Evolutionary conservation across 805 yeast species (phyloP).

Genomic region (Lipomyces mesembrius): DNA sequence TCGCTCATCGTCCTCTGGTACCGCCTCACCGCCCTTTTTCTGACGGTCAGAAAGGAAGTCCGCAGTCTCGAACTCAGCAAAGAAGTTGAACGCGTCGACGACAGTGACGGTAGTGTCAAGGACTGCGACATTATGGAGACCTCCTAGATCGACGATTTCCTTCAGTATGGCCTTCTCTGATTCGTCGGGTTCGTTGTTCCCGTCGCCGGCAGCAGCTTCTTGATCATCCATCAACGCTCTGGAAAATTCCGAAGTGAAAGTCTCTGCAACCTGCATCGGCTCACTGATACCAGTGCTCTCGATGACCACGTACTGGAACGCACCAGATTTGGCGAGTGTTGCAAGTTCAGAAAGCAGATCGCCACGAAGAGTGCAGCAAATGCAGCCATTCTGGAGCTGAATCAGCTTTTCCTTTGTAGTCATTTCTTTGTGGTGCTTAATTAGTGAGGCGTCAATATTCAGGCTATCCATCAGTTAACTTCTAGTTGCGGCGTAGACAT

Average conservation of each 20-base stretch:
- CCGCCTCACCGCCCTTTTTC: neutral
- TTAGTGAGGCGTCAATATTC: conserved; percentile 53
- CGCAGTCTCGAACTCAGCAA: conserved; percentile 52
- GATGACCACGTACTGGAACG: conserved; percentile 52
- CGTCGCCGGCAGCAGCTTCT: conserved; percentile 33
- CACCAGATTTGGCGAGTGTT: conserved; percentile 46
- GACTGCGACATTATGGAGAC: conserved; percentile 49
- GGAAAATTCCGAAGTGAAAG: conserved; percentile 53
- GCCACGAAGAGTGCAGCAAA: conserved; percentile 55
- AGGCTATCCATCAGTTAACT: conserved; percentile 30
- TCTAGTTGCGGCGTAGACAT: neutral
- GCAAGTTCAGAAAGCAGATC: conserved; percentile 54
- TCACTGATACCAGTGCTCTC: conserved; percentile 56
- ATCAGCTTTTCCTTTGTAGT: conserved; percentile 52
- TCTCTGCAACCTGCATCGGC: conserved; percentile 58
- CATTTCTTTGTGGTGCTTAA: conserved; percentile 50
- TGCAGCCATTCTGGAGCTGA: conserved; percentile 56
- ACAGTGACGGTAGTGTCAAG: conserved; percentile 56
- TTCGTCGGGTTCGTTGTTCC: conserved; percentile 19
- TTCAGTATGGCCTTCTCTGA: conserved; percentile 3
- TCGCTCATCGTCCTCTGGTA: conserved; percentile 48
- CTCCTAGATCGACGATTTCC: conserved; percentile 48
- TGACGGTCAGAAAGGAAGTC: conserved; percentile 48
- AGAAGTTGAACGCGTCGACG: conserved; percentile 52
- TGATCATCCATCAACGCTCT: conserved; percentile 45